Base-by-base conservation (phyloP, 257 asterid genomes). In the Solanum clarkiae region DNA sequence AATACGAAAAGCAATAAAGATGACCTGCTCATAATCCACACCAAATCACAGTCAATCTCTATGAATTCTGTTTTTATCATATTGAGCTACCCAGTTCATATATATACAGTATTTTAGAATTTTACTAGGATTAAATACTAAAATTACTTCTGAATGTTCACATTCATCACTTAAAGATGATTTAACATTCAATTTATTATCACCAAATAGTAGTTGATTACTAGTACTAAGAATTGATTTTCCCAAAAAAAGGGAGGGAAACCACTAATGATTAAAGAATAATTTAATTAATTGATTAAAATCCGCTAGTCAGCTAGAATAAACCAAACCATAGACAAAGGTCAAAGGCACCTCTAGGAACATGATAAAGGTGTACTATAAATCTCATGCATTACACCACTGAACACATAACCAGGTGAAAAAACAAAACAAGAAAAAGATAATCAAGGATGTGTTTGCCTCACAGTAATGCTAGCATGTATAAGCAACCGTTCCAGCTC, bases 381-480 rank as follows among this genome's bases (percentile, higher is more conserved):
- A 53, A 51, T 26, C 63, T 49, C 65, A 53, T 77, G 49, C 65
- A 77, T 53, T 55, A 51, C 10, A 17, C 22, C 65, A 9, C 26
- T 26, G 24, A 51, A 51, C 26, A 70, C 7, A 59, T 32, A 63
- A 75, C n/a, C 36, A 40, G 72, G 63, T 16, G 40, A 22, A 22
- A 56, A 10, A 81, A 14, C 9, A 66, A 45, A 86, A 56, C 18
- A 42, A 8, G 24, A 42, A 32, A 14, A 59, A 62, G 15, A 71
- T 32, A 17, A 45, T 49, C 85, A 72, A 84, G 81, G 32, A 75
- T 80, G 47, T 83, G 69, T 80, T 83, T 83, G 84, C 89, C 99
- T 93, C 89, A 96, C 99, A 84, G 98, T 96, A 75, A 94, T 92
- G 89, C 89, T 94, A 80, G 94, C 90, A 88, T 93, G 94, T 71